phyloP scores from a whole-genome alignment of 805 yeast species.

The Wickerhamiella qilinensis region DNA sequence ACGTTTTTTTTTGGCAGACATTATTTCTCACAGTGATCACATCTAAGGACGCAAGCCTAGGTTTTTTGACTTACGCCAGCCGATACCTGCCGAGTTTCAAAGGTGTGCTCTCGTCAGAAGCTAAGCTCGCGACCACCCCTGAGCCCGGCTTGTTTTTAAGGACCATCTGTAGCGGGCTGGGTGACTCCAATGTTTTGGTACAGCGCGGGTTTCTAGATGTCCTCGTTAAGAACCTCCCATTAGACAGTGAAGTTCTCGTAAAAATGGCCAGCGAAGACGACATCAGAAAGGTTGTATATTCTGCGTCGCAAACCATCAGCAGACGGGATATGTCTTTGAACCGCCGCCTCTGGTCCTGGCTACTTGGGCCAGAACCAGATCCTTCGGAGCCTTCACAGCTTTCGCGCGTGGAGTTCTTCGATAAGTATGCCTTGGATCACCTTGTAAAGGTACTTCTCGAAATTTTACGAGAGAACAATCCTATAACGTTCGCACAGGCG shows the following conservation, averaged over 20 bases:
- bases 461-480: conserved; percentile 17
- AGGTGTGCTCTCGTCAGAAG: not conserved
- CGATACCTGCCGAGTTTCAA: conserved; percentile 45
- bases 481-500: conserved; percentile 30
- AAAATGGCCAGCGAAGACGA: conserved; percentile 36
- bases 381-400: conserved; percentile 10
- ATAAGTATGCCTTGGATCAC: conserved; percentile 34
- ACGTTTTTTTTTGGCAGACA: conserved; percentile 74
- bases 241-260: conserved; percentile 39
- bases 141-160: conserved; percentile 67
- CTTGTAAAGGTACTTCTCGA: conserved; percentile 39
- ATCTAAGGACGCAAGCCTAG: conserved; percentile 65
- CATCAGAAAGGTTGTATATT: conserved; percentile 40
- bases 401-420: conserved; percentile 40
- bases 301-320: conserved; percentile 45
- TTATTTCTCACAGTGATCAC: conserved; percentile 59
- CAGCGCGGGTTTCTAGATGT: conserved; percentile 83
- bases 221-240: conserved; percentile 46
- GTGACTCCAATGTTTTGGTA: conserved; percentile 51
- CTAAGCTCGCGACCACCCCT: conserved; percentile 30
- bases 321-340: conserved; percentile 88
- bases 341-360: conserved; percentile 86
- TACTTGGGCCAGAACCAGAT: conserved; percentile 58
- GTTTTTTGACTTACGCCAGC: conserved; percentile 66
- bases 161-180: conserved; percentile 55